Evolutionary conservation across 2,329 filamentous ascomycete genomes (phyloP).

Genomic region (Cyclaneusma minus): DNA sequence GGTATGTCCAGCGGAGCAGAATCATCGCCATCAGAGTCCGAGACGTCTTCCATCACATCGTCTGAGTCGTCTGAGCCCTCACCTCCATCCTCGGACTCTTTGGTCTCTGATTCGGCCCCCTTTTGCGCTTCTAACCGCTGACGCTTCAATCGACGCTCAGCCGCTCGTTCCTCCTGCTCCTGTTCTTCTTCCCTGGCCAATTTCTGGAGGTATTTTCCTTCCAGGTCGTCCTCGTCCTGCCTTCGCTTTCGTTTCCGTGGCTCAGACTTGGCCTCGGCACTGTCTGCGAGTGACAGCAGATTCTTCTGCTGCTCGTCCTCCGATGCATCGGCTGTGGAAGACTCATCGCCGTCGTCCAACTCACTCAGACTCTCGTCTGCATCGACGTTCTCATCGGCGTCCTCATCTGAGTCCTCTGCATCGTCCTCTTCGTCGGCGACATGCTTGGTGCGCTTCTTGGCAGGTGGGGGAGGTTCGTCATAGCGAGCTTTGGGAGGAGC

Average conservation of each 20-base stretch:
- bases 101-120: constrained; percentile 19
- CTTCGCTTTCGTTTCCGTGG: constrained; percentile 48
- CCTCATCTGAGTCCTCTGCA: constrained; percentile 20
- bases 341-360: constrained; percentile 14
- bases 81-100: constrained; percentile 16
- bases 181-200: constrained; percentile 44
- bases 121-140: constrained; percentile 28
- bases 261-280: constrained; percentile 27
- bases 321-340: constrained; percentile 20
- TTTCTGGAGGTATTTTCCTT: constrained; percentile 53
- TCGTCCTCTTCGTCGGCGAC: constrained; percentile 12
- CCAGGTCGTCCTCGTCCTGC: constrained; percentile 49
- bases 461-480: constrained; percentile 18
- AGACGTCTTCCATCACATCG: constrained; percentile 14
- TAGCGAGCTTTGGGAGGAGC: constrained; percentile 17
- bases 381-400: constrained; percentile 20
- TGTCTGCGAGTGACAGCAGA: no score
- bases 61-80: constrained; percentile 13
- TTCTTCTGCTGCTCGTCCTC: no score
- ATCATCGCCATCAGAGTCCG: constrained; percentile 24
- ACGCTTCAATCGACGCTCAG: constrained; percentile 29
- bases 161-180: constrained; percentile 30
- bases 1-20: constrained; percentile 24
- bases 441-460: constrained; percentile 7
- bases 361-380: constrained; percentile 14